Conservation (phyloP, 495 filamentous ascomycete genomes). For the Daldinia bambusicola region DNA sequence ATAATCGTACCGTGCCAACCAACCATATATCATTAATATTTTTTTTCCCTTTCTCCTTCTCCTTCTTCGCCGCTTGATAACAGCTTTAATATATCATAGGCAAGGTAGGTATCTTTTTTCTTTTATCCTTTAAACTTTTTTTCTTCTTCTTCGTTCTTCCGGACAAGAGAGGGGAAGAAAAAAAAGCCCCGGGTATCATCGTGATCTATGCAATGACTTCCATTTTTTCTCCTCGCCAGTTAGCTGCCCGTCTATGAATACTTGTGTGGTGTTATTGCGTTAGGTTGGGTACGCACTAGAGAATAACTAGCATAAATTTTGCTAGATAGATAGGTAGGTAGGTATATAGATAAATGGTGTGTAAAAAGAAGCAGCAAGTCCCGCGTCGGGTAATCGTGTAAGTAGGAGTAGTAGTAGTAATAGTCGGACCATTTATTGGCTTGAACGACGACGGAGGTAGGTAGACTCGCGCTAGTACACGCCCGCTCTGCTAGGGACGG, state of each 20-base stretch:
- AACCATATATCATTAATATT: conserved; percentile 37
- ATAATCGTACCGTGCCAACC: conserved; percentile 38
- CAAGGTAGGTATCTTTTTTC: background rate
- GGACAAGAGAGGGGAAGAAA: conserved; percentile 7
- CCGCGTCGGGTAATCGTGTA: background rate
- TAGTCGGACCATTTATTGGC: too few species aligned
- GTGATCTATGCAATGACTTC: background rate
- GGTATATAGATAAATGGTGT: background rate
- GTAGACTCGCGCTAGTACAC: conserved; percentile 30
- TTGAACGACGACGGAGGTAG: background rate
- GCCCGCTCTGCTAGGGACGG: conserved; percentile 35
- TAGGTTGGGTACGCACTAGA: conserved; percentile 2
- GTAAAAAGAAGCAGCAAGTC: background rate
- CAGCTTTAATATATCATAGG: conserved; percentile 1
- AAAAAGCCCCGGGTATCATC: conserved; percentile 4
- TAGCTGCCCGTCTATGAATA: background rate
- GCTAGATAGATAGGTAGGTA: background rate
- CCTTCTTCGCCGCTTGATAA: conserved; percentile 3
- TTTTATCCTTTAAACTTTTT: background rate
- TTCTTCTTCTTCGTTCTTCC: background rate
- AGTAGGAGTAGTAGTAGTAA: too few species aligned
- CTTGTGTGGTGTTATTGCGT: background rate
- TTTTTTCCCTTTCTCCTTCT: background rate
- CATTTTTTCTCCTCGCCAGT: conserved; percentile 13
- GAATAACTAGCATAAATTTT: background rate